A percentile compares a stretch with the other conserved stretches of the same genome.
Conservation (phyloP, 106 monocot species). For the Vanilla planifolia region DNA sequence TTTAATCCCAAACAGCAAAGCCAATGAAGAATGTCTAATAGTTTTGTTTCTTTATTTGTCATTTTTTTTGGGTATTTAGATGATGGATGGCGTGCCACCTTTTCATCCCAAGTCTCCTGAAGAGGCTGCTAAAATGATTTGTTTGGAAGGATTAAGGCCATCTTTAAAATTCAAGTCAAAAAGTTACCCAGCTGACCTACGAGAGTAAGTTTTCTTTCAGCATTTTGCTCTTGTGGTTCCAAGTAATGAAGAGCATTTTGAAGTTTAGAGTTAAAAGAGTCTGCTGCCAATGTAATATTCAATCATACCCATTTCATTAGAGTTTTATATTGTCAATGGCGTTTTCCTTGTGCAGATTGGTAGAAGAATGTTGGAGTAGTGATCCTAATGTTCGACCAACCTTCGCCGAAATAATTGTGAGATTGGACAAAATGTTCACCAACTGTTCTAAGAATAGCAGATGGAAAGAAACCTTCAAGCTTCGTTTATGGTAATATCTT, state of each 20-base stretch:
- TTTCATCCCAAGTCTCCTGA: conserved; percentile 66
- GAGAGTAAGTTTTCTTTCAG: conserved; percentile 47
- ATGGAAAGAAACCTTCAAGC: conserved; percentile 84
- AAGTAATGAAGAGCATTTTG: not conserved
- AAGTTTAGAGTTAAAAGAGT: not conserved
- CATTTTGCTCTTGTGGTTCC: not conserved
- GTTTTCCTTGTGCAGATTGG: conserved; percentile 9
- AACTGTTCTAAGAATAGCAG: conserved; percentile 29
- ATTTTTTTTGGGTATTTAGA: conserved; percentile 41
- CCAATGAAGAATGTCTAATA: too few species aligned
- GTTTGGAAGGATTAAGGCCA: conserved; percentile 75
- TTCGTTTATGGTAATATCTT: too few species aligned
- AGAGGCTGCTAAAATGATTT: conserved; percentile 66
- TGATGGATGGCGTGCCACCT: conserved; percentile 78
- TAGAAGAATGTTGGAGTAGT: conserved; percentile 24
- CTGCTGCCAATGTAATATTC: not conserved
- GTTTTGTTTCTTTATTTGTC: not conserved
- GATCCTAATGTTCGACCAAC: conserved; percentile 20
- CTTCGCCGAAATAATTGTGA: conserved; percentile 24
- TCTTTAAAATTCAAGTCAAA: conserved; percentile 66
- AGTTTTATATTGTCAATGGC: too few species aligned
- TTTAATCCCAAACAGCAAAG: too few species aligned
- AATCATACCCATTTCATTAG: too few species aligned
- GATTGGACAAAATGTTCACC: conserved; percentile 22
- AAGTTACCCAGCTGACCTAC: conserved; percentile 48